Base-by-base conservation (phyloP, 139 green algal genomes). In the Coelastrella sp. region DNA sequence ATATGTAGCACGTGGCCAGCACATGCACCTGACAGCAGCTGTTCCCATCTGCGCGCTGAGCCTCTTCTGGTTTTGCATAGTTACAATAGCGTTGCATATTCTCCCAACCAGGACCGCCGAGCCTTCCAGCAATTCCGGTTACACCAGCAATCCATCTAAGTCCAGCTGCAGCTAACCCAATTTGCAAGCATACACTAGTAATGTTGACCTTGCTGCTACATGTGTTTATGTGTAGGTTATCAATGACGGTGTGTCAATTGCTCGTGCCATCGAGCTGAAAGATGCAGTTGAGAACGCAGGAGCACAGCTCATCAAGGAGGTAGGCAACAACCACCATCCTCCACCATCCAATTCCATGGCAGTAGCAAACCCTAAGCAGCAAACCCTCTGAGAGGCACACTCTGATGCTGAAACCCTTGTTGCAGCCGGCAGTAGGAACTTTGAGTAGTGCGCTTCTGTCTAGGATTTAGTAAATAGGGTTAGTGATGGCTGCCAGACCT, bases 171-270 rank as follows among this genome's bases (percentile, higher is more conserved):
- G 13, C 11, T 7, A 71, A 20, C 64, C 64, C 16, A 71, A 20
- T 71, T 0, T 71, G 64, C 64, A 71, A 71, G 64, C 64, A 71
- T 71, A 14, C 64, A 71, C 16, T 20, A 11, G 3, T 71, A 11
- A 71, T 71, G 64, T 68, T 68, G 61, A 11, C 16, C 11, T 23
- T 83, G 77, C 32, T 68, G 77, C 77, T 65, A 47, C 47, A n/a
- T 14, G 4, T 58, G 7, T 17, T 6, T 80, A 8, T 19, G 13
- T 60, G 2, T 92, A 98, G 95, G 98, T 99, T 47, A 99, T 99
- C 95, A 99, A 99, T 93, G 98, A 99, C 90, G 98, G 98, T 58
- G 98, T 99, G 60, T 98, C 97, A 80, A 99, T 99, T 83, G 98
- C 98, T 0, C 95, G 98, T 58, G 98, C 97, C 73, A 99, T 99